phyloP scores from a whole-genome alignment of 352 stramenopile genomes.

The Globisporangium rhizosaccharum region DNA sequence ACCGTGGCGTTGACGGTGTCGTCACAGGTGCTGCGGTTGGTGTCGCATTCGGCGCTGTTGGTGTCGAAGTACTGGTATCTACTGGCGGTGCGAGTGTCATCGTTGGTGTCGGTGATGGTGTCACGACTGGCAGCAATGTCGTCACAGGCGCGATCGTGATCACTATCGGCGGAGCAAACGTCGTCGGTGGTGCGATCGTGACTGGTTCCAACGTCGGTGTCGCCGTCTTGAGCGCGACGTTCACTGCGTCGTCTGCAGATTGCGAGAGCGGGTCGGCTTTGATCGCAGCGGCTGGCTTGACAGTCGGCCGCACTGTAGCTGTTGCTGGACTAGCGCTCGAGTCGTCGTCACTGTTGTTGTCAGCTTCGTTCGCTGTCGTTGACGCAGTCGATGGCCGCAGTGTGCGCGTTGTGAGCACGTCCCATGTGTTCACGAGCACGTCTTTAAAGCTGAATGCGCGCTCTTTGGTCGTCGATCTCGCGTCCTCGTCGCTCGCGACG shows the following conservation, averaged over 20 bases:
- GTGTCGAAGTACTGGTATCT: not conserved
- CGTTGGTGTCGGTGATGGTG: not conserved
- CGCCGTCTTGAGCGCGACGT: slow-evolving; percentile 9
- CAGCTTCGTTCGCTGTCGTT: slow-evolving; percentile 8
- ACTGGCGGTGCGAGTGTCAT: slow-evolving; percentile 1
- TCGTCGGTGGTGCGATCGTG: not conserved
- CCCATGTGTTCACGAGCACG: slow-evolving; percentile 1
- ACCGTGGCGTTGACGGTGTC: too few species aligned
- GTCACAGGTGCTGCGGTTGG: not conserved
- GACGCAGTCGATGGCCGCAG: slow-evolving; percentile 1
- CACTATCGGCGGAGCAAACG: not conserved
- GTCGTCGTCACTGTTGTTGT: not conserved
- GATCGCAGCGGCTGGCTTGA: not conserved
- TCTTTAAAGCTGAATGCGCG: too few species aligned
- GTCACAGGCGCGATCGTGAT: not conserved
- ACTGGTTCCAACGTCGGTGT: not conserved
- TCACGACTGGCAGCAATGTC: not conserved
- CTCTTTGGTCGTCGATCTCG: not conserved
- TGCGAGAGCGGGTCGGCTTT: slow-evolving; percentile 1
- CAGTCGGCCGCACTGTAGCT: not conserved
- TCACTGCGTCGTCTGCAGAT: slow-evolving; percentile 15
- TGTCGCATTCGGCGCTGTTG: not conserved
- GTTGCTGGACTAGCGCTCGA: not conserved
- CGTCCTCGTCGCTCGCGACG: not conserved
- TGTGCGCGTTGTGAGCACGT: slow-evolving; percentile 6